Base-by-base conservation (phyloP, 768 basidiomycete species). In the Chalciporus chontae region DNA sequence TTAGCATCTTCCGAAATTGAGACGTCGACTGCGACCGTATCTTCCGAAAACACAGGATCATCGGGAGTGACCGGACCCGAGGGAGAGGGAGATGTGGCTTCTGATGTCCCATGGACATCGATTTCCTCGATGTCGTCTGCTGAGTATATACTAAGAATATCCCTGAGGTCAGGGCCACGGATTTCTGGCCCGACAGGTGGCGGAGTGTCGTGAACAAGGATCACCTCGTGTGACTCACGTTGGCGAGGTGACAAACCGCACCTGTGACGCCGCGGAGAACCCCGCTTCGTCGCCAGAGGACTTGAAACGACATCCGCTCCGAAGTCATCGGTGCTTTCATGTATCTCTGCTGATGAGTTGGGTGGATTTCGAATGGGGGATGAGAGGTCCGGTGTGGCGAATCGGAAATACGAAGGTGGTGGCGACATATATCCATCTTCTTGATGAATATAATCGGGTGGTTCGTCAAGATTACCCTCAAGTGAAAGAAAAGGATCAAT, bases 351-450 rank as follows among this genome's bases (percentile, higher is more conserved):
- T 36, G 58, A 45, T 48, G 37, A 47, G 24, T 53, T 52, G 40
- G 58, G 55, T 51, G 67, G 52, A n/a, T 63, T 70, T 27, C 71
- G 71, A 36, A 72, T 52, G 19, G 87, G 87, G 10, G 87, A 89
- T 41, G 85, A 87, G 24, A 90, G 58, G 50, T 86, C 80, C 21
- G 76, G 76, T 32, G 83, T 83, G 53, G 72, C 72, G 51, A 67
- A 69, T 43, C 74, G 75, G 53, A 64, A 59, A 55, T 75, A 71
- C 19, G 80, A 80, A 41, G 77, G 69, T 8, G 78, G 69, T 14
- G 87, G 88, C n/a, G 89, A 89, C 46, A 87, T 73, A 66, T 91
- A 92, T 14, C 90, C 89, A 52, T 87, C 87, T 62, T 91, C 90
- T 68, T 89, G 89, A 60, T 75, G 73, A 14, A 88, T 80, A 9